Percentiles rank a stretch among this genome's conserved stretches.
Evolutionary conservation across 345 rosid genomes (phyloP).

Genomic region (Murraya paniculata): DNA sequence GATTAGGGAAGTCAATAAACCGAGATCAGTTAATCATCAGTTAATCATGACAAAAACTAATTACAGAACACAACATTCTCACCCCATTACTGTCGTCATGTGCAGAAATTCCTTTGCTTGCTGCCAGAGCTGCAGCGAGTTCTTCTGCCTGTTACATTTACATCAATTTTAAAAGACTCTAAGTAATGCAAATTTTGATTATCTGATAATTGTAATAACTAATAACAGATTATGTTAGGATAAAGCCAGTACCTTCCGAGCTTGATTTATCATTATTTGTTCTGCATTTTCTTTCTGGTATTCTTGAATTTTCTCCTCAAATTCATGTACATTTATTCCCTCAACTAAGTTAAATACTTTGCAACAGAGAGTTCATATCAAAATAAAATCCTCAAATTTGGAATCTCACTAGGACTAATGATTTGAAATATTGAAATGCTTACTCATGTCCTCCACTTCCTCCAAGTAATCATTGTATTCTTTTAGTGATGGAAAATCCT

Average conservation of each 20-base stretch:
- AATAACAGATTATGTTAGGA: background rate
- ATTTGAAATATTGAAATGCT: conserved; percentile 30
- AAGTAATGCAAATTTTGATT: background rate
- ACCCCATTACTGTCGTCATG: conserved; percentile 66
- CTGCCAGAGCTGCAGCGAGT: conserved; percentile 73
- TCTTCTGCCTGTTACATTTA: conserved; percentile 83
- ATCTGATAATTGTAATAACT: background rate
- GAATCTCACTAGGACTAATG: conserved; percentile 3
- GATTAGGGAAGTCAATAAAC: background rate
- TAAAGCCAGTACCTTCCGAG: conserved; percentile 57
- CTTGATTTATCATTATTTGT: conserved; percentile 80
- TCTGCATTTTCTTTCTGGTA: conserved; percentile 88
- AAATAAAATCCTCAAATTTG: background rate
- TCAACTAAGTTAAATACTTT: conserved; percentile 69
- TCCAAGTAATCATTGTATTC: conserved; percentile 96
- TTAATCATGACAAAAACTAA: background rate
- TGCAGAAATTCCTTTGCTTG: conserved; percentile 59
- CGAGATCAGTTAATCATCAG: background rate
- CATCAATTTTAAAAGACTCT: conserved; percentile 9
- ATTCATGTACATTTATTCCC: conserved; percentile 66
- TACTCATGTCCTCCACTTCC: conserved; percentile 96
- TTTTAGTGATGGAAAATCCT: conserved; percentile 68
- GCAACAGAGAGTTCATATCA: conserved; percentile 17
- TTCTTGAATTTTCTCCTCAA: conserved; percentile 66
- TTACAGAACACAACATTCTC: conserved; percentile 16